Percentiles rank a stretch among this genome's conserved stretches.
Conservation (phyloP, 1,284 basidiomycete species). For the Ustilago tritici region DNA sequence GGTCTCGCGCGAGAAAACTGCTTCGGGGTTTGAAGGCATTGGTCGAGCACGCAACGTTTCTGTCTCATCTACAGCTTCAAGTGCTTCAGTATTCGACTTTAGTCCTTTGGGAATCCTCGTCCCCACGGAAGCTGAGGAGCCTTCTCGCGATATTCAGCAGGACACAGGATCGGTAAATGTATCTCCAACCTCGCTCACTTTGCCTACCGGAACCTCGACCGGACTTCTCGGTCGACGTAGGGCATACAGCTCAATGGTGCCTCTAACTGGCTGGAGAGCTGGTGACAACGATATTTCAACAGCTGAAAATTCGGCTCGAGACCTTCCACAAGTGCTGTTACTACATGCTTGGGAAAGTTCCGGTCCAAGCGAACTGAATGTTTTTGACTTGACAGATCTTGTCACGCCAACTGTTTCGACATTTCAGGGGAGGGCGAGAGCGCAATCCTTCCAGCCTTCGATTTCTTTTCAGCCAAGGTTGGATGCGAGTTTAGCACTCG, state of each 20-base stretch:
- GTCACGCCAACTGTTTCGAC: constrained; percentile 32
- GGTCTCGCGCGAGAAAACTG: constrained; percentile 15
- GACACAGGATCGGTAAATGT: not conserved
- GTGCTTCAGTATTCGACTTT: constrained; percentile 25
- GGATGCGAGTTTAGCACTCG: not conserved
- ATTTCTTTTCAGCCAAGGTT: not conserved
- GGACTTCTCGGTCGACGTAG: constrained; percentile 14
- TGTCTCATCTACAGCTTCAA: constrained; percentile 18
- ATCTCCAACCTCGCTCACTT: not conserved
- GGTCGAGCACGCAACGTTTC: constrained; percentile 6
- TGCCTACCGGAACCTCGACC: not conserved
- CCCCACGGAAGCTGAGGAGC: not conserved
- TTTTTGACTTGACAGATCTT: constrained; percentile 6
- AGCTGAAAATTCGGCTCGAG: not conserved
- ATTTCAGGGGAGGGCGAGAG: constrained; percentile 23
- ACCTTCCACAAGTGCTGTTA: constrained; percentile 23
- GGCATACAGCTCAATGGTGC: constrained; percentile 35
- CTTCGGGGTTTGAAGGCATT: not conserved
- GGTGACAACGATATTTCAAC: constrained; percentile 15
- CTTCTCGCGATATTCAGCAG: not conserved
- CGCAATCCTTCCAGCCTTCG: constrained; percentile 19
- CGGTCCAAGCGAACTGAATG: not conserved
- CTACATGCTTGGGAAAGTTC: not conserved
- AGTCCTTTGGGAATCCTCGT: constrained; percentile 35
- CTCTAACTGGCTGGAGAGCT: constrained; percentile 34